Conservation (phyloP, 345 rosid genomes). For the Citrus glauca region DNA sequence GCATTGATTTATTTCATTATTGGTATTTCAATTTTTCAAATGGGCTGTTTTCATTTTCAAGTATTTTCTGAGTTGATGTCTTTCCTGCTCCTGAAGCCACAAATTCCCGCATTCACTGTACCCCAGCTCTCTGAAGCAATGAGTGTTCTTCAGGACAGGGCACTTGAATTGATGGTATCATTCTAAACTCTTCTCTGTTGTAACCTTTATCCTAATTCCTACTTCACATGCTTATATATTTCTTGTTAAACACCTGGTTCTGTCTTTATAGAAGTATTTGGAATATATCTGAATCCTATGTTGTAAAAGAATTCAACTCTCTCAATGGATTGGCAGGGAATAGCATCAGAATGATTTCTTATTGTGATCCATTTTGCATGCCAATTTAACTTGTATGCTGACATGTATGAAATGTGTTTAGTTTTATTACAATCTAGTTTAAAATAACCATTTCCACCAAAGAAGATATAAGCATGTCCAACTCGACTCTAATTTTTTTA, state of each 20-base stretch:
- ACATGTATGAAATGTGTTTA: not conserved
- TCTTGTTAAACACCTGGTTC: not conserved
- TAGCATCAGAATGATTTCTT: not conserved
- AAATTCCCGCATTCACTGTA: slow-evolving; percentile 78
- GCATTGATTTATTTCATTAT: slow-evolving; percentile 12
- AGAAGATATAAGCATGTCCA: not conserved
- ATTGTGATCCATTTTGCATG: not conserved
- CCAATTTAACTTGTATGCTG: not conserved
- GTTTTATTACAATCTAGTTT: not conserved
- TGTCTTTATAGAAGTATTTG: not conserved
- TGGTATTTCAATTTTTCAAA: slow-evolving; percentile 20
- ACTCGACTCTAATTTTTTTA: not conserved
- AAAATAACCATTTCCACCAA: not conserved
- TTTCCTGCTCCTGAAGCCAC: slow-evolving; percentile 69
- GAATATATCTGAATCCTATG: not conserved
- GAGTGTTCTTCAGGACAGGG: slow-evolving; percentile 60
- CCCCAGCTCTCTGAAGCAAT: slow-evolving; percentile 83
- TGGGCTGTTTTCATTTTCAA: slow-evolving; percentile 34
- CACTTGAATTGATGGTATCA: slow-evolving; percentile 44
- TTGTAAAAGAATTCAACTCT: not conserved
- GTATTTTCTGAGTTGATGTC: slow-evolving; percentile 52
- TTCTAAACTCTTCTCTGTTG: not conserved
- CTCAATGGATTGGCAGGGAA: not conserved
- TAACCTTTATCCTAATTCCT: not conserved
- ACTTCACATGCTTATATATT: not conserved